phyloP scores from a whole-genome alignment of 2,329 filamentous ascomycete genomes.

The Microdochium trichocladiopsis region DNA sequence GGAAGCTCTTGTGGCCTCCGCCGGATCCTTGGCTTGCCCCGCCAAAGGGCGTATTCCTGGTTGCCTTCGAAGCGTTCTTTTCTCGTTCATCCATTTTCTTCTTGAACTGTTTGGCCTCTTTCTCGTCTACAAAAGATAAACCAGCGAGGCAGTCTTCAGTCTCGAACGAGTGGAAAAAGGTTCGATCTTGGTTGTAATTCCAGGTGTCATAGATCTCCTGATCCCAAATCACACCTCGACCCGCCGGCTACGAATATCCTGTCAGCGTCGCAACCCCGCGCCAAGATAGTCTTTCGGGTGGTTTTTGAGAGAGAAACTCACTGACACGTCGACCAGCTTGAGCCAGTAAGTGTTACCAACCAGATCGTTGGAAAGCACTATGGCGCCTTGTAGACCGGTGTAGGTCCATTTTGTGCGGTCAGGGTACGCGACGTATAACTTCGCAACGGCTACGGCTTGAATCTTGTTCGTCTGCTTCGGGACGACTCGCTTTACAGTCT shows the following conservation, averaged over 20 bases:
- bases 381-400: constrained; percentile 86
- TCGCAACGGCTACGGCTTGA: constrained; percentile 86
- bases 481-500: constrained; percentile 89
- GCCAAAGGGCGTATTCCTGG: constrained; percentile 69
- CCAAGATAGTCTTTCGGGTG: no score
- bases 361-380: constrained; percentile 85
- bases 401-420: constrained; percentile 84
- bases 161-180: constrained; percentile 97
- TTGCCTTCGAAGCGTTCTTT: constrained; percentile 90
- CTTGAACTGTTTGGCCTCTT: constrained; percentile 92
- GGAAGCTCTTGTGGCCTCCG: constrained; percentile 36
- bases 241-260: constrained; percentile 49
- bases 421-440: constrained; percentile 88
- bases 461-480: constrained; percentile 97
- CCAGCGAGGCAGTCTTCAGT: constrained; percentile 86
- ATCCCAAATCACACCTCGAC: constrained; percentile 87
- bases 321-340: constrained; percentile 94
- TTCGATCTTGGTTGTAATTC: constrained; percentile 91
- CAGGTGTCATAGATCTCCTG: constrained; percentile 97
- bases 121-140: constrained; percentile 91
- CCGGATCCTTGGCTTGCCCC: constrained; percentile 35
- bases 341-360: constrained; percentile 96
- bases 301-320: constrained; percentile 47
- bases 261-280: constrained; percentile 1
- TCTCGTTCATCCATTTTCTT: constrained; percentile 97